Base-by-base conservation (phyloP, 1,139 yeast genomes). In the Pichia sp. region DNA sequence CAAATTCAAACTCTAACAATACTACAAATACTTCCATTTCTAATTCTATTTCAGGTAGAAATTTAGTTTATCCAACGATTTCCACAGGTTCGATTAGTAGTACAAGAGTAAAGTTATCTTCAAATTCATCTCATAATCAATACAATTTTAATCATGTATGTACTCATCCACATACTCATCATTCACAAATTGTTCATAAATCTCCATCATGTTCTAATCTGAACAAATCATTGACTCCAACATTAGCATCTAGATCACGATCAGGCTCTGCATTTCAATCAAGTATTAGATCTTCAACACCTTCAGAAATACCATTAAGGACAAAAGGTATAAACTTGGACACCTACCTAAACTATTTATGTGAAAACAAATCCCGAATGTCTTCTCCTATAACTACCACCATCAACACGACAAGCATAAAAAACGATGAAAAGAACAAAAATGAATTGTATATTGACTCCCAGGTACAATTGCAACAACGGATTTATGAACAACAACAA, bases 231-330 rank as follows among this genome's bases (percentile, higher is more conserved):
- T 10, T 7, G 6, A 29, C 32, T 6, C 32, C 37, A 19, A 27
- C 22, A 13, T 29, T 25, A 28, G 35, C 31, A 34, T 25, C 37
- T 7, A 34, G 31, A 26, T 32, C 34, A 2, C 16, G 34, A 14
- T 32, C 34, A 19, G 34, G 34, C 2, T 26, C 21, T 6, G 7
- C 16, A 13, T n/a, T n/a, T n/a, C n/a, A n/a, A n/a, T 7, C 34
- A 3, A 22, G n/a, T 9, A 16, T 32, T 13, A 22, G 34, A 6
- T 21, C 34, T 11, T 21, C 34, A 34, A 34, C 37, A 4, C 37
- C 37, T 16, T 6, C 10, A 3, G 29, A 15, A 2, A 5, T 11
- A 6, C 28, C 14, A 16, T 27, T 19, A 18, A 29, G 13, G 15
- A 25, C n/a, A n/a, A n/a, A 18, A 10, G 15, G 20, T 14, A 32